Percentiles rank a stretch among this genome's conserved stretches.
phyloP scores from a whole-genome alignment of 768 basidiomycete genomes.

The Russula vinacea region DNA sequence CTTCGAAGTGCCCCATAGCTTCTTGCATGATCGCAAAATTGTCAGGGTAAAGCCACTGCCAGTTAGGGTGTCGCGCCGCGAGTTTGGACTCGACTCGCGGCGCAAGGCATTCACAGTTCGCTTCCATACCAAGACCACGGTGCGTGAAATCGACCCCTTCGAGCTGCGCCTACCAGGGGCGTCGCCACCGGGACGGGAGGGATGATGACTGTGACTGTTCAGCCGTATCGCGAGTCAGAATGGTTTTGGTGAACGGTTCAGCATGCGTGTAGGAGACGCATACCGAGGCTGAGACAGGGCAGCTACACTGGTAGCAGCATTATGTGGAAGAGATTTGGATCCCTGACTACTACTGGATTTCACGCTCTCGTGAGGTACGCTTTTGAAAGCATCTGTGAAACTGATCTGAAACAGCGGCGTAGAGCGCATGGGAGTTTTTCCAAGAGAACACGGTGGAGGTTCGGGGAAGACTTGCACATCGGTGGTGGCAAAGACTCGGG shows the following conservation, averaged over 20 bases:
- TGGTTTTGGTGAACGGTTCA: neutral
- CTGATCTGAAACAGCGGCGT: neutral
- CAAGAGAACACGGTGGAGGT: neutral
- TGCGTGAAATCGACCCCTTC: neutral
- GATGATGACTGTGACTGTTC: neutral
- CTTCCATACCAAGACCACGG: slow-evolving; percentile 6
- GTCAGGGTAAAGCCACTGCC: slow-evolving; percentile 8
- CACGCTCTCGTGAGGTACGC: neutral
- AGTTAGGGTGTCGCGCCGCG: neutral
- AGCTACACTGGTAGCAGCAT: neutral
- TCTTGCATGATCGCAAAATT: neutral
- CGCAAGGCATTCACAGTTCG: neutral
- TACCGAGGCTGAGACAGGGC: neutral
- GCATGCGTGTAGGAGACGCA: neutral
- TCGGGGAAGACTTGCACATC: neutral
- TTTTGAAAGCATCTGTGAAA: neutral
- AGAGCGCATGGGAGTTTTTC: neutral
- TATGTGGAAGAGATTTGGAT: neutral
- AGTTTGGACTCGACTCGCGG: slow-evolving; percentile 8
- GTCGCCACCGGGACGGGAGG: neutral
- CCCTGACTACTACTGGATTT: neutral
- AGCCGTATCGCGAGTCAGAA: neutral
- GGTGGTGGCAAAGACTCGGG: neutral
- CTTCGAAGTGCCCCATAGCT: neutral
- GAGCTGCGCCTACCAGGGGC: neutral